Conservation (phyloP, 140 eudicot genomes). For the Ambrosia hybrid region DNA sequence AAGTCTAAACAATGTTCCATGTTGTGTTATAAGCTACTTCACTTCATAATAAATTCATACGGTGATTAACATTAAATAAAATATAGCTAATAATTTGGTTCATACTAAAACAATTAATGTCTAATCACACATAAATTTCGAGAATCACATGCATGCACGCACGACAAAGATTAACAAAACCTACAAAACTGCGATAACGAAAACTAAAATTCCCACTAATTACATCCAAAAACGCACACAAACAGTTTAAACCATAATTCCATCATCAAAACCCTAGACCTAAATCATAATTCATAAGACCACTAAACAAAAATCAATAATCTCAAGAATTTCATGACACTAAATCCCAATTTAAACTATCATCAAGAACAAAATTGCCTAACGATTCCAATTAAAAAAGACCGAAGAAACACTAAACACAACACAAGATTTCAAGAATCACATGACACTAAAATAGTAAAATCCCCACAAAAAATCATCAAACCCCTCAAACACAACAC, state of each 20-base stretch:
- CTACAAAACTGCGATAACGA: neutral
- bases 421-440: neutral
- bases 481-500: neutral
- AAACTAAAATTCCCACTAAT: neutral
- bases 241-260: constrained; percentile 3
- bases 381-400: neutral
- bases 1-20: too few species aligned
- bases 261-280: neutral
- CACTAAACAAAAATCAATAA: neutral
- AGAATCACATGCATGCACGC: constrained; percentile 1
- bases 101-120: neutral
- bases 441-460: neutral
- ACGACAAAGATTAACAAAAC: neutral
- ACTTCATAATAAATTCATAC: neutral
- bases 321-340: neutral
- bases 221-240: neutral
- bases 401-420: neutral
- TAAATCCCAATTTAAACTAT: neutral
- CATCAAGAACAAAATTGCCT: neutral
- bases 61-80: neutral
- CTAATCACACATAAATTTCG: neutral
- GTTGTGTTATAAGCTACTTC: neutral
- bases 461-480: neutral
- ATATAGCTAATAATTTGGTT: neutral
- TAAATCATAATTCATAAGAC: neutral